Evolutionary conservation across 2,329 filamentous ascomycete species (phyloP), one percentile per base, ranked within the genome.

Genomic region (Triangularia verruculosa): DNA sequence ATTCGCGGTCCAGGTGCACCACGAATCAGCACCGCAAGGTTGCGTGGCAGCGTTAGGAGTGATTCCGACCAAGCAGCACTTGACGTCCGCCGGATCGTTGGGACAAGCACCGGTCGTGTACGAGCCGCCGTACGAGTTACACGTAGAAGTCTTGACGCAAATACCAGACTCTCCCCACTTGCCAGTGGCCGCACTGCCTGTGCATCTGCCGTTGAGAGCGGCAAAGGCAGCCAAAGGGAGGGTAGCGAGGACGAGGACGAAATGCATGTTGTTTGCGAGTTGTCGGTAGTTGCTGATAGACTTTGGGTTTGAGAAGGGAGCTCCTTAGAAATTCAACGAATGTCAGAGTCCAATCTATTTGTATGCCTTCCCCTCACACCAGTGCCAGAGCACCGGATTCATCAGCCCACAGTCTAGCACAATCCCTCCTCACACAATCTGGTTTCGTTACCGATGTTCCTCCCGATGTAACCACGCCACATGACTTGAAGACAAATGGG

Each of bases 1-100:
- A 15, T 57, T 57, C 25, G 24, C 15, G 4, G 54, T 57, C 54
- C 54, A 57, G 15, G 54, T 57, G 54, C 54, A 57, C 54, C 54
- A 57, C 9, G 54, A 57, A 13, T 28, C 54, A n/a, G 24, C 24
- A n/a, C 27, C 54, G 15, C 54, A 57, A 6, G 54, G 54, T 3
- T 57, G 11, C 20, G 54, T 57, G 4, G 24, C 24, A n/a, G 54
- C 54, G 27, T 28, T 32, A 2, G 54, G 54, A 17, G 24, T 28
- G 54, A 57, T 32, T 11, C 54, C 54, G 54, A 57, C 27, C 24
- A 57, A 17, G 27, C 54, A 57, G 25, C 54, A 57, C 27, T 57
- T 57, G 27, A 57, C 54, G 25, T 57, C 27, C 7, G 24, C 22
- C 13, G 54, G 25, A 17, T 57, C 54, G 17, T 57, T 32, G 27